Percentiles rank a stretch among this genome's conserved stretches.
phyloP scores from a whole-genome alignment of 2,329 filamentous ascomycete genomes.

The Colletotrichum australisinense region DNA sequence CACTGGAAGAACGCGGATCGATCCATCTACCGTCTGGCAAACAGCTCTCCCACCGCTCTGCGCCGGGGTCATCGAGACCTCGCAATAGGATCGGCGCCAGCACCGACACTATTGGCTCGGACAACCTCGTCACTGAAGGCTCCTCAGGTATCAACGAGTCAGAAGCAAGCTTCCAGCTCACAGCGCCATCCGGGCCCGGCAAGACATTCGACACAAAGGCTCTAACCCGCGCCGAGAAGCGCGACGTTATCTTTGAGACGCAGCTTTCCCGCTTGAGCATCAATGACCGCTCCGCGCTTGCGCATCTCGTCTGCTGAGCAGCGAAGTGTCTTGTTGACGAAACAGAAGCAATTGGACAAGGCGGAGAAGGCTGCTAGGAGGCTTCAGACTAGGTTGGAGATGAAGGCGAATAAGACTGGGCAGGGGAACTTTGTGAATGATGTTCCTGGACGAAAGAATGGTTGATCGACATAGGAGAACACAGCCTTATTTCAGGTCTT shows the following conservation, averaged over 20 bases:
- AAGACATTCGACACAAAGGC: background rate
- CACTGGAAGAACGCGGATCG: constrained; percentile 41
- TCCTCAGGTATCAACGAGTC: background rate
- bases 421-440: constrained; percentile 40
- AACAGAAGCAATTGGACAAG: constrained; percentile 43
- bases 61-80: background rate
- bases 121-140: background rate
- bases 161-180: background rate
- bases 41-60: constrained; percentile 44
- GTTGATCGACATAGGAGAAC: constrained; percentile 23
- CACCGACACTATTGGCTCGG: background rate
- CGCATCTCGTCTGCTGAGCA: constrained; percentile 45
- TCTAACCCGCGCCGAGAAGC: constrained; percentile 32
- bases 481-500: too few species aligned
- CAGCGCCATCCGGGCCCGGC: background rate
- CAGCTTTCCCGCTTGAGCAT: constrained; percentile 42
- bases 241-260: constrained; percentile 32
- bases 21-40: constrained; percentile 50
- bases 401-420: constrained; percentile 38
- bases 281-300: constrained; percentile 41
- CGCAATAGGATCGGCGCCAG: background rate
- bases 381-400: constrained; percentile 37
- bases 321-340: constrained; percentile 41
- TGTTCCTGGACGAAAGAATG: constrained; percentile 31
- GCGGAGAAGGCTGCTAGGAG: constrained; percentile 37